Conservation (phyloP, 1,284 basidiomycete species). For the Athelia sp. region DNA sequence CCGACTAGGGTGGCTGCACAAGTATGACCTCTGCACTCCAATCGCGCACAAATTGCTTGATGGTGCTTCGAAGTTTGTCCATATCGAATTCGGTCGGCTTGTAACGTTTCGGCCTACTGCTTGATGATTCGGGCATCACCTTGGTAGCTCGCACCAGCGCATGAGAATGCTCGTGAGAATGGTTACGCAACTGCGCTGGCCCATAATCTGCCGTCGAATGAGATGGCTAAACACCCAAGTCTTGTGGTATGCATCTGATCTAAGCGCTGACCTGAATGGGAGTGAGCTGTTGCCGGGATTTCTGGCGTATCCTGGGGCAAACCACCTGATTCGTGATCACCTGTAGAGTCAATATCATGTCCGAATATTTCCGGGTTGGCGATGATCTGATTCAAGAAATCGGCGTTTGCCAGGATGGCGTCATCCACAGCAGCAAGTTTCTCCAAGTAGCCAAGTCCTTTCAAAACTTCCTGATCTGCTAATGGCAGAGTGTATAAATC, state of each 20-base stretch:
- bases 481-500: slow-evolving; percentile 60
- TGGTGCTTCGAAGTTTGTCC: slow-evolving; percentile 85
- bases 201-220: background rate
- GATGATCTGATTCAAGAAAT: slow-evolving; percentile 63
- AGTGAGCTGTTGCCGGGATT: slow-evolving; percentile 12
- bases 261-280: slow-evolving; percentile 7
- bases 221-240: background rate
- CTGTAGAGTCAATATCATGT: slow-evolving; percentile 33
- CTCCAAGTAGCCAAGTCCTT: slow-evolving; percentile 57
- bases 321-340: slow-evolving; percentile 23
- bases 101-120: slow-evolving; percentile 29
- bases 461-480: slow-evolving; percentile 57
- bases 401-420: slow-evolving; percentile 65
- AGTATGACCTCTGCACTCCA: slow-evolving; percentile 76
- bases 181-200: slow-evolving; percentile 24
- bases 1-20: slow-evolving; percentile 1
- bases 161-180: slow-evolving; percentile 29
- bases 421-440: slow-evolving; percentile 65
- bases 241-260: background rate
- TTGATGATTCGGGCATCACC: too few relatives aligned
- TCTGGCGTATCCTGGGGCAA: slow-evolving; percentile 4
- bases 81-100: slow-evolving; percentile 67
- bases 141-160: slow-evolving; percentile 15
- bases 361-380: slow-evolving; percentile 73
- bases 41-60: slow-evolving; percentile 89